Evolutionary conservation across 805 yeast species (phyloP).

Genomic region (Ogataea siamensis): DNA sequence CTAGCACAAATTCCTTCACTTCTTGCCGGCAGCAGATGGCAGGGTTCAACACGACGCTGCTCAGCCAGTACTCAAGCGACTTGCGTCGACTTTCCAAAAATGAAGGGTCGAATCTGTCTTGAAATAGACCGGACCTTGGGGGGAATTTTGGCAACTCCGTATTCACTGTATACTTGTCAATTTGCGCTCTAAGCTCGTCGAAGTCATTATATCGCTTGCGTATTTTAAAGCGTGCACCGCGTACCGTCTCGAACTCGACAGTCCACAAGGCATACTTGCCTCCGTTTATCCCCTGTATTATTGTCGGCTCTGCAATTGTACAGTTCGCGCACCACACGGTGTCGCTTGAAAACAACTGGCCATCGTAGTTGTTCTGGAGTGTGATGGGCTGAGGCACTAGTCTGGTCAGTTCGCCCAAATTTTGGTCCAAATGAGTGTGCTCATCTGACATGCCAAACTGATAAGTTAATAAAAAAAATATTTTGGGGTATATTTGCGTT

Average conservation of each 20-base stretch:
- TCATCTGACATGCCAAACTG: slow-evolving; percentile 9
- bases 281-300: slow-evolving; percentile 28
- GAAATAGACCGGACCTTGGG: slow-evolving; percentile 38
- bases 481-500: slow-evolving; percentile 1
- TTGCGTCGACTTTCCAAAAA: slow-evolving; percentile 56
- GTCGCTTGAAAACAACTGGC: slow-evolving; percentile 8
- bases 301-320: slow-evolving; percentile 33
- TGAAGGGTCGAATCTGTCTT: slow-evolving; percentile 26
- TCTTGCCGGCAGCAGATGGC: slow-evolving; percentile 37
- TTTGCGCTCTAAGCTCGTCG: slow-evolving; percentile 41
- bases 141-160: slow-evolving; percentile 50
- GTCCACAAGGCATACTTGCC: slow-evolving; percentile 33
- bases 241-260: slow-evolving; percentile 25
- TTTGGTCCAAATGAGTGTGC: slow-evolving; percentile 18
- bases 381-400: slow-evolving; percentile 43
- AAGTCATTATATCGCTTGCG: slow-evolving; percentile 69
- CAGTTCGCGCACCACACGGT: slow-evolving; percentile 31
- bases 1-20: slow-evolving; percentile 40
- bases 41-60: slow-evolving; percentile 52
- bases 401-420: slow-evolving; percentile 12
- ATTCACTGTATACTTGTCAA: slow-evolving; percentile 39
- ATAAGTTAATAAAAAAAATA: slow-evolving; percentile 5
- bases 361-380: slow-evolving; percentile 33
- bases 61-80: slow-evolving; percentile 60
- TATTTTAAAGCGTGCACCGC: slow-evolving; percentile 41